Evolutionary conservation across 129 eudicot genomes (phyloP), one percentile per base, ranked within the genome.

Genomic region (Flaveria trinervia): DNA sequence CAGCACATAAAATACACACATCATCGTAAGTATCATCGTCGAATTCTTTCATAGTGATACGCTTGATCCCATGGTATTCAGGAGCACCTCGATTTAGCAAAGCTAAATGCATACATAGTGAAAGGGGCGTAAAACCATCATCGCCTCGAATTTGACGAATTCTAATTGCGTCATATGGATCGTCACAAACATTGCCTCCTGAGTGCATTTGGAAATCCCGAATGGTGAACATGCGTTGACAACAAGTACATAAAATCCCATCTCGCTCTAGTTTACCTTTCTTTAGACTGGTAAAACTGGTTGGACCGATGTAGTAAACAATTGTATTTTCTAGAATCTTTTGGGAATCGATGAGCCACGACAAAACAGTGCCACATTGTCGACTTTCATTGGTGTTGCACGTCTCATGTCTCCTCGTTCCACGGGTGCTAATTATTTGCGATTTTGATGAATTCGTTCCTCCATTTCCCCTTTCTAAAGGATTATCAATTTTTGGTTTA

Each of bases 1-100:
- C 90, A 0, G 90, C 97, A 77, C 94, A 91, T 20, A 91, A 41
- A 43, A 91, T 56, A 71, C 97, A 91, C 4, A 85, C 84, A 72
- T 91, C 94, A 45, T 91, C 97, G 65, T 84, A 74, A 25, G 17
- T 1, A 52, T 86, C 93, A 0, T 52, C 77, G 13, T 69, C 74
- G 2, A 16, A 39, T 52, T 64, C 79, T 23, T 26, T 68, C 6
- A 73, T 67, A 43, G n/a, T 25, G 3, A 79, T 55, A 17, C 41
- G 44, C 30, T 86, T 86, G 48, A 77, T 78, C 26, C 57, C 72
- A 28, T 45, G 75, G 30, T 70, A 54, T 20, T 75, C 36, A 0
- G 73, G 59, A 18, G 77, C 89, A 7, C 73, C 45, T 49, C 62
- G 86, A 26, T 66, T 74, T 36, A 51, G 71, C 82, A 91, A 88